Evolutionary conservation across 371 early-diverging fungal species (phyloP), one percentile per base, ranked within the genome.

Genomic region (Syncephalastrum contaminatum): DNA sequence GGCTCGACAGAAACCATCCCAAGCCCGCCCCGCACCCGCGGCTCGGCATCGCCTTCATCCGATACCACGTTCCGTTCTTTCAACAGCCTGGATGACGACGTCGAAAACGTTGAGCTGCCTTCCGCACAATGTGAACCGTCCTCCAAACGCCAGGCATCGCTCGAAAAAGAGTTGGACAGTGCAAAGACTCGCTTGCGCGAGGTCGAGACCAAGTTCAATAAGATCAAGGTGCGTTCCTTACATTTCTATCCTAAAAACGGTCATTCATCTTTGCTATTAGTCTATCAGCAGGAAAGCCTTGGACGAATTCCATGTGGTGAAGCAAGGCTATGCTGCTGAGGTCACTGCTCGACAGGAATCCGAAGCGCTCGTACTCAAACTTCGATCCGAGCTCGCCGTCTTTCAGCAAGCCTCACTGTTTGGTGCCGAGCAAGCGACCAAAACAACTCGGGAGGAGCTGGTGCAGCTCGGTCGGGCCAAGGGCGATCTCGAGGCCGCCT

Each of bases 281-380:
- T 56, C 63, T 10, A 72, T 74, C 41, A 73, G 76, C 52, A 50
- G 76, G 57, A 71, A 71, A n/a, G 80, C 76, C 10, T 49, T 76
- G 30, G 76, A 79, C 41, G 76, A 79, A 45, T 75, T 75, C 52
- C 64, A 69, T 27, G 60, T 60, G 42, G 68, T 77, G 10, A 79
- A 75, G 58, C 72, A 75, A 14, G 68, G 68, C 4, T 80, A 74
- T 62, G 59, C 62, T 4, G 59, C 59, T 1, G 80, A 80, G 51
- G 64, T 72, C 0, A 54, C 58, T 10, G 69, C 75, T 2, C 62
- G 80, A 43, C 65, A 59, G 50, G 67, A 68, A 10, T 69, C 71
- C 1, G 80, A 80, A 27, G 55, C 58, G 3, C 36, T 51, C 4
- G 64, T 60, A 4, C 51, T 51, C 8, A 60, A 64, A 36, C 52